A percentile compares a stretch with the other conserved stretches of the same genome.
phyloP scores from a whole-genome alignment of 345 rosid genomes.

The Melaleuca quinquenervia region DNA sequence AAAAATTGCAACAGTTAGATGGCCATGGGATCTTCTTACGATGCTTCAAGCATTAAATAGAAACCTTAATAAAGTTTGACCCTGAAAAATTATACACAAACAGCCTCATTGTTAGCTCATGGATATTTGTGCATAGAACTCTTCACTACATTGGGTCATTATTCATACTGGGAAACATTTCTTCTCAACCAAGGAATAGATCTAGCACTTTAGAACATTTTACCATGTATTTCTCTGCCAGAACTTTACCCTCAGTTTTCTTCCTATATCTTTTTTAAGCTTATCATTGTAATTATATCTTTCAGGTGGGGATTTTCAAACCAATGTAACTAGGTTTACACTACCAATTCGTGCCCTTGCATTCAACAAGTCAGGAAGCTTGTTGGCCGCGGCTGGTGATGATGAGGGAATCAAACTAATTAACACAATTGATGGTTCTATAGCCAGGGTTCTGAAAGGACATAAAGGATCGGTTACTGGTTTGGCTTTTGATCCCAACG shows the following conservation, averaged over 20 bases:
- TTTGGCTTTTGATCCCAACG: constrained; percentile 67
- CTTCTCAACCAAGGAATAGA: background rate
- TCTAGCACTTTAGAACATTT: background rate
- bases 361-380: constrained; percentile 77
- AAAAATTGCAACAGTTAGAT: background rate
- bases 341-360: constrained; percentile 81
- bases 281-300: background rate
- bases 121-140: background rate
- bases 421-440: constrained; percentile 85
- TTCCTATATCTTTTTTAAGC: background rate
- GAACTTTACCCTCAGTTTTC: background rate
- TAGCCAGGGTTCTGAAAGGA: constrained; percentile 79
- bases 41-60: background rate
- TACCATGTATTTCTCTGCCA: background rate
- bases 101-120: background rate
- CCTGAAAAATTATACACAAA: background rate
- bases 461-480: constrained; percentile 84
- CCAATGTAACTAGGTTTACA: constrained; percentile 83
- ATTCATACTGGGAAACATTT: background rate
- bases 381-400: constrained; percentile 95
- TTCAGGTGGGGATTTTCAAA: constrained; percentile 88
- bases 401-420: constrained; percentile 95
- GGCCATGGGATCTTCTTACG: background rate
- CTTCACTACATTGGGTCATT: background rate
- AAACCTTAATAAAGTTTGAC: background rate